These are phyloP conservation scores for Firmiana major DNA, from an alignment of 345 rosid genomes.

Conservation along the genomic window DNA sequence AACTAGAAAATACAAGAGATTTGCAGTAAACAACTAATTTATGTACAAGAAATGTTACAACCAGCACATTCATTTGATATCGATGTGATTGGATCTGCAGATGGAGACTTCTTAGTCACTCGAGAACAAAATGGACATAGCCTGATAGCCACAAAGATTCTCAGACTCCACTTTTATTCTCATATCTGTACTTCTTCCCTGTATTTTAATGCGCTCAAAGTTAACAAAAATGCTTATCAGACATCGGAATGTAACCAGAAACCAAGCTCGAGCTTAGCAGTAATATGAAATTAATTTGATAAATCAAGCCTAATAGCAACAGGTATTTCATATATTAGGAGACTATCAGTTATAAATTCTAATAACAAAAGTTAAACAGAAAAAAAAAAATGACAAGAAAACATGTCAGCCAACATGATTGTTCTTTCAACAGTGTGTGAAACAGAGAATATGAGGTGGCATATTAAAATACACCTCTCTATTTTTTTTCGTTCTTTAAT, in stretches of 20 bases:
- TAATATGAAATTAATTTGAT: not conserved
- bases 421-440: not conserved
- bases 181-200: slow-evolving; percentile 25
- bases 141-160: not conserved
- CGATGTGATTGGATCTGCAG: not conserved
- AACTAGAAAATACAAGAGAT: not conserved
- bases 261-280: not conserved
- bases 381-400: not conserved
- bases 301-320: not conserved
- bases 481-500: too few species aligned
- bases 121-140: not conserved
- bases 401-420: not conserved
- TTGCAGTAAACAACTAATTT: not conserved
- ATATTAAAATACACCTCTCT: not conserved
- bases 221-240: not conserved
- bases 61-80: not conserved
- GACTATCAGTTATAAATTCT: not conserved
- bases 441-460: not conserved
- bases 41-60: slow-evolving; percentile 12
- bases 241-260: not conserved
- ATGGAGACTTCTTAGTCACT: not conserved
- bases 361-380: not conserved
- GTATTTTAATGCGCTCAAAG: slow-evolving; percentile 10
- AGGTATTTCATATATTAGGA: not conserved
- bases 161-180: not conserved